phyloP scores from a whole-genome alignment of 352 stramenopile species.

The Phytophthora litchii region DNA sequence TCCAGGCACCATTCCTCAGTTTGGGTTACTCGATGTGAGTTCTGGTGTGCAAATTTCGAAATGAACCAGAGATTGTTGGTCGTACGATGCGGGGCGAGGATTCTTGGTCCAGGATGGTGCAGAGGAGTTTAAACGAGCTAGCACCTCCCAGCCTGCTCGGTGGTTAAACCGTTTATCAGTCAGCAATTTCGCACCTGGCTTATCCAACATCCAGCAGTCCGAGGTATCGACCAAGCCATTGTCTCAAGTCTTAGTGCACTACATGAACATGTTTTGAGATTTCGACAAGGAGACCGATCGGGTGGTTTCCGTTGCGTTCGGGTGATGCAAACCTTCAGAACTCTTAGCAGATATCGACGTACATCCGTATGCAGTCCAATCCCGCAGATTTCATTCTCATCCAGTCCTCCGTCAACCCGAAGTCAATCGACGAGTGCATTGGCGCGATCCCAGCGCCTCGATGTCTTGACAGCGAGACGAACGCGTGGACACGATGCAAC shows the following conservation, averaged over 20 bases:
- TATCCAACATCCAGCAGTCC: constrained; percentile 23
- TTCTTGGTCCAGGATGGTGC: constrained; percentile 10
- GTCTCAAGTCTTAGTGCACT: no score
- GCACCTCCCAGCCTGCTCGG: constrained; percentile 2
- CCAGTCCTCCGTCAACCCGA: not conserved
- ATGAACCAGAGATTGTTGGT: constrained; percentile 11
- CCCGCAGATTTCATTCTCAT: no score
- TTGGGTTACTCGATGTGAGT: constrained; percentile 5
- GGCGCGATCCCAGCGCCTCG: not conserved
- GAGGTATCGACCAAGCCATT: not conserved
- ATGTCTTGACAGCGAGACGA: not conserved
- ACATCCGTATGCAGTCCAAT: no score
- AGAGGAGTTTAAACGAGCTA: constrained; percentile 6
- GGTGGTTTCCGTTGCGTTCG: no score
- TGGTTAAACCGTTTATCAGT: constrained; percentile 20
- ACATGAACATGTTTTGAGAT: no score
- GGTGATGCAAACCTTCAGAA: no score
- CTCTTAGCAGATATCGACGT: no score
- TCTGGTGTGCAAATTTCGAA: constrained; percentile 19
- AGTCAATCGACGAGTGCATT: not conserved
- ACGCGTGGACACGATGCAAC: not conserved
- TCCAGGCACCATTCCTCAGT: constrained; percentile 18
- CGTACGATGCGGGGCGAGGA: not conserved
- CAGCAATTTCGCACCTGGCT: constrained; percentile 6
- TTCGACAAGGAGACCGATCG: no score